phyloP scores from a whole-genome alignment of 441 rosid species.

The Pelargonium myrrhifolium region DNA sequence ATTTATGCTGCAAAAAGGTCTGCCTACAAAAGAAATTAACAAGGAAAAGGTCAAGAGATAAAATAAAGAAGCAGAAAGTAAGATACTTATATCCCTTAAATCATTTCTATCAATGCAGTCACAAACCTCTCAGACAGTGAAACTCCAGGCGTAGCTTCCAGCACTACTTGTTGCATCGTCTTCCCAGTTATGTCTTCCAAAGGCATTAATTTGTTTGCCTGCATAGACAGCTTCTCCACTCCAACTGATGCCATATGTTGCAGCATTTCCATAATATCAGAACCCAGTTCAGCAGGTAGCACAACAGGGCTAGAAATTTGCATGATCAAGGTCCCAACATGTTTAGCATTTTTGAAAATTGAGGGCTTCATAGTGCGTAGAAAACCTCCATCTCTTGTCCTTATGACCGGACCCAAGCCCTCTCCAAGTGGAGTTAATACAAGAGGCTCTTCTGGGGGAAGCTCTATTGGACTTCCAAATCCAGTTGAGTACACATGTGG shows the following conservation, averaged over 20 bases:
- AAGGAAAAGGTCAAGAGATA: constrained; percentile 8
- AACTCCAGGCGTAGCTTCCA: constrained; percentile 20
- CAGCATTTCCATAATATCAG: constrained; percentile 43
- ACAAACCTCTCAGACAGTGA: constrained; percentile 34
- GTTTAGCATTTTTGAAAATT: constrained; percentile 37
- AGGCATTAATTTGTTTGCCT: constrained; percentile 47
- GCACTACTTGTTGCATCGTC: constrained; percentile 43
- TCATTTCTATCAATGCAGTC: constrained; percentile 9
- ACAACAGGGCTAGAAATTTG: constrained; percentile 55
- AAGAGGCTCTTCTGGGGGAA: constrained; percentile 29
- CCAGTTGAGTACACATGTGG: constrained; percentile 45
- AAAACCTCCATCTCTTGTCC: constrained; percentile 42
- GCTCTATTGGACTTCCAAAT: constrained; percentile 66
- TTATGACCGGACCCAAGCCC: constrained; percentile 38
- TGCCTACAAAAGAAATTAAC: constrained; percentile 26
- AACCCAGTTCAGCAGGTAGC: constrained; percentile 49
- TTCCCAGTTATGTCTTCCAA: constrained; percentile 57
- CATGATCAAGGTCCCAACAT: constrained; percentile 42
- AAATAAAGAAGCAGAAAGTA: constrained; percentile 8
- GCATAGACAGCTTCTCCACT: constrained; percentile 33
- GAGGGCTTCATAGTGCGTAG: constrained; percentile 49
- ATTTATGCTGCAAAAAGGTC: constrained; percentile 16
- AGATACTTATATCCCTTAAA: background rate
- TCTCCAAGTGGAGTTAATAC: constrained; percentile 43
- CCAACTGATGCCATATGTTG: constrained; percentile 53